These are phyloP conservation scores for Plasmodium malariae DNA, from an alignment of 169 alveolate genomes.

Conservation along the genomic window DNA sequence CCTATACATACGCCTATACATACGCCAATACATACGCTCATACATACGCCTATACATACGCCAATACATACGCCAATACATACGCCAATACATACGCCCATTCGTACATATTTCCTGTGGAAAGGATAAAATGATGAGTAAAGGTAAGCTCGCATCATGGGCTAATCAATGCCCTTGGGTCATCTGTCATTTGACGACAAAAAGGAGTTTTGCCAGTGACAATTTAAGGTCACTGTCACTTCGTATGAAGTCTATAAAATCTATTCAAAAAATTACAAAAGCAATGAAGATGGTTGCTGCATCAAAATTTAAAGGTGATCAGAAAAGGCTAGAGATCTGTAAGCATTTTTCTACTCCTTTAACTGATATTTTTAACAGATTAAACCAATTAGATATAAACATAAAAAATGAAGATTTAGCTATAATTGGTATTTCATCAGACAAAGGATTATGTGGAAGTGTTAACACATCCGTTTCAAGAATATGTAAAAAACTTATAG, in stretches of 20 bases:
- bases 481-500: constrained; percentile 70
- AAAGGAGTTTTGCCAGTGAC: constrained; percentile 83
- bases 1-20: no score
- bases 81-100: neutral
- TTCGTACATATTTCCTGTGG: neutral
- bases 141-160: neutral
- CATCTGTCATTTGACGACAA: constrained; percentile 11
- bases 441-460: constrained; percentile 92
- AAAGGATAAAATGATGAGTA: constrained; percentile 5
- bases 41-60: neutral
- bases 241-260: constrained; percentile 94
- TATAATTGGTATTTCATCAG: constrained; percentile 69
- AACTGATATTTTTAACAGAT: constrained; percentile 61
- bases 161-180: constrained; percentile 3
- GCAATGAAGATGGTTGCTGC: constrained; percentile 98
- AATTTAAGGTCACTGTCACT: constrained; percentile 87
- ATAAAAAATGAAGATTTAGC: constrained; percentile 64
- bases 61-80: neutral
- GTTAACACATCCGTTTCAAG: constrained; percentile 86
- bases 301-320: constrained; percentile 94
- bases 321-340: constrained; percentile 85
- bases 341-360: constrained; percentile 78
- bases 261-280: constrained; percentile 93
- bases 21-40: neutral
- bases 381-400: constrained; percentile 35